A percentile compares a stretch with the other conserved stretches of the same genome.
phyloP scores from a whole-genome alignment of 2,329 filamentous ascomycete species.

The Fusarium gaditjirri region DNA sequence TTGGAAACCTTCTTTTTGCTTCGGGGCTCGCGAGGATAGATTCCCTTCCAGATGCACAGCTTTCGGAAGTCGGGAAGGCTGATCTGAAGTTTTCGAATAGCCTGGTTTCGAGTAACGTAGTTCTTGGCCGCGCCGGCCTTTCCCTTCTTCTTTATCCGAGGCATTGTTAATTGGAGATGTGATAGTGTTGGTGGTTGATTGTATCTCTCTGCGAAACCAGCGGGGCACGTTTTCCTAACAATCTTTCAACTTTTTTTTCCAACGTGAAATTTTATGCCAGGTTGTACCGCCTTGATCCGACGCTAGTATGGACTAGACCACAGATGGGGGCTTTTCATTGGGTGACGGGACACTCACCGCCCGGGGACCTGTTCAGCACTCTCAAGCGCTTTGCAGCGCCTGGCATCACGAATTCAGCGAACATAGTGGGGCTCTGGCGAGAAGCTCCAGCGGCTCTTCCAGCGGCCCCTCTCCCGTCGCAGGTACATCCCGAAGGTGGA shows the following conservation, averaged over 20 bases:
- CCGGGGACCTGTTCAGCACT: conserved; percentile 17
- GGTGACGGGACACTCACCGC: conserved; percentile 10
- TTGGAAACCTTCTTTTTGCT: conserved; percentile 98
- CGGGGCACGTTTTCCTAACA: conserved; percentile 48
- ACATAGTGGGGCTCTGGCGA: conserved; percentile 20
- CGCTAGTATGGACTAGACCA: conserved; percentile 9
- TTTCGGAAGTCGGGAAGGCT: conserved; percentile 97
- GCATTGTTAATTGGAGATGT: conserved; percentile 61
- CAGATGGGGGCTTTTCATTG: conserved; percentile 1
- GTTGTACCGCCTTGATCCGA: conserved; percentile 41
- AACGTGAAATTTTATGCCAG: conserved; percentile 50
- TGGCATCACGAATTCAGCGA: conserved; percentile 27
- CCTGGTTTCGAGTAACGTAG: conserved; percentile 97
- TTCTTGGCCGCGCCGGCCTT: conserved; percentile 94
- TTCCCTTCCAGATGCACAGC: conserved; percentile 99
- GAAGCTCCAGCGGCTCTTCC: conserved; percentile 29
- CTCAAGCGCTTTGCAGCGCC: conserved; percentile 14
- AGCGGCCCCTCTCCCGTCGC: conserved; percentile 39
- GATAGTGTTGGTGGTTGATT: conserved; percentile 31
- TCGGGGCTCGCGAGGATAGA: conserved; percentile 96
- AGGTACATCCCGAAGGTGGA: conserved; percentile 20
- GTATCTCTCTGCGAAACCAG: conserved; percentile 39
- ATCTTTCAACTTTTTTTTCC: conserved; percentile 50
- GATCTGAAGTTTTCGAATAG: conserved; percentile 97
- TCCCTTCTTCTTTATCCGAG: conserved; percentile 90